Base-by-base conservation (phyloP, 345 rosid genomes). In the Toxicodendron radicans region DNA sequence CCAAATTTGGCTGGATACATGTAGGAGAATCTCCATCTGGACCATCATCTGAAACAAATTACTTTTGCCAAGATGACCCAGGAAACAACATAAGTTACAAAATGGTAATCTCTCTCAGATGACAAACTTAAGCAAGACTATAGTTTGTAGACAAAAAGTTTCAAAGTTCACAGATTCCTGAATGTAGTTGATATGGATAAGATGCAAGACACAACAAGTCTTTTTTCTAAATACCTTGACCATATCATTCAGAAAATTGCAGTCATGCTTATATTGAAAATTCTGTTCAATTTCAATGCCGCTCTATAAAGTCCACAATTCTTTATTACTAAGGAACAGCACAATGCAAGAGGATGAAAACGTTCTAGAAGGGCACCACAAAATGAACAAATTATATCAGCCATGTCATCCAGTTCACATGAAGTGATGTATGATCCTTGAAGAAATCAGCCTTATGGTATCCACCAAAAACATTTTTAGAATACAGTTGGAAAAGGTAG, bases 391-490 rank as follows among this genome's bases (percentile, higher is more conserved):
- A 46, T 35, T 33, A 62, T 9, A n/a, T 38, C 70, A 66, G 57
- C 57, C 14, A 23, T 46, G 54, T 23, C n/a, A 48, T 16, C 12
- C 16, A n/a, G 21, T 58, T 10, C 62, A 57, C 46, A 30, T 61
- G 45, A 18, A 16, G 43, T 14, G 45, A 61, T 14, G 11, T 57
- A 2, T 57, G 21, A 4, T 30, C 21, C 43, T 62, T 35, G 46
- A 62, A 35, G 43, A 62, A 2, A 62, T 32, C 18, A 17, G 23
- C 66, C n/a, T 2, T n/a, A 18, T 35, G n/a, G 38, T 48, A 48
- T 27, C 49, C 68, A 65, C 53, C 30, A 7, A 45, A 65, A 43
- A 66, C 20, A 16, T 66, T 66, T 21, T 12, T 10, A 66, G 70
- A 23, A 23, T 18, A 5, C 43, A 43, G 0, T 10, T 9, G 7